Percentiles rank a stretch among this genome's conserved stretches.
Conservation (phyloP, 78 protist species). For the Thecamonas trahens region DNA sequence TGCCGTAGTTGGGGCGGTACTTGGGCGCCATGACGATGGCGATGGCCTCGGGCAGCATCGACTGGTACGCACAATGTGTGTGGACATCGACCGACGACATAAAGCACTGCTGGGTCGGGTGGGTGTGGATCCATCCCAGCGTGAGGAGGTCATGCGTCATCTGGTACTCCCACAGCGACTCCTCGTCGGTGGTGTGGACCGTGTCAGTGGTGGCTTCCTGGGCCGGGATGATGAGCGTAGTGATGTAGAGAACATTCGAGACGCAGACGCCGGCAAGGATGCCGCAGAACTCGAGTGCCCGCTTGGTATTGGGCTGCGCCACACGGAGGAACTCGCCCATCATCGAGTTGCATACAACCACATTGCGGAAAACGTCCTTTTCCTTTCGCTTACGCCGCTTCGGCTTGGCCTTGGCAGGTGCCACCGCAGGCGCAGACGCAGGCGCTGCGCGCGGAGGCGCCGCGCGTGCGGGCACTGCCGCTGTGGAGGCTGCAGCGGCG, state of each 20-base stretch:
- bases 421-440: too few species aligned
- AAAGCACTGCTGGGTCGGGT: conserved; percentile 63
- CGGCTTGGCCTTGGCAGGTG: too few species aligned
- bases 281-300: conserved; percentile 53
- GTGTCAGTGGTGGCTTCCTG: conserved; percentile 65
- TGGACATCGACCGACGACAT: conserved; percentile 64
- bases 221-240: conserved; percentile 50
- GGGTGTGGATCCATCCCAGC: conserved; percentile 76
- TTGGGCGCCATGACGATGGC: conserved; percentile 58
- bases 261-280: conserved; percentile 46
- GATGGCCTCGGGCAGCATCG: conserved; percentile 54
- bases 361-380: not conserved
- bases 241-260: conserved; percentile 29
- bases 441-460: too few species aligned
- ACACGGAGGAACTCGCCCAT: conserved; percentile 26
- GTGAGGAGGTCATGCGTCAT: conserved; percentile 42
- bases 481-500: not conserved
- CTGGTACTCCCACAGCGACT: conserved; percentile 44
- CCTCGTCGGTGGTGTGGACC: conserved; percentile 51
- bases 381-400: too few species aligned
- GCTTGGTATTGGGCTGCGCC: conserved; percentile 38
- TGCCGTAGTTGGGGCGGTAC: conserved; percentile 4
- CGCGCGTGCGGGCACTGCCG: too few species aligned
- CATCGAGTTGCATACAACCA: not conserved
- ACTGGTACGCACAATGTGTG: conserved; percentile 63